Base-by-base conservation (phyloP, 108 stramenopile species). In the Schizochytrium sp. region DNA sequence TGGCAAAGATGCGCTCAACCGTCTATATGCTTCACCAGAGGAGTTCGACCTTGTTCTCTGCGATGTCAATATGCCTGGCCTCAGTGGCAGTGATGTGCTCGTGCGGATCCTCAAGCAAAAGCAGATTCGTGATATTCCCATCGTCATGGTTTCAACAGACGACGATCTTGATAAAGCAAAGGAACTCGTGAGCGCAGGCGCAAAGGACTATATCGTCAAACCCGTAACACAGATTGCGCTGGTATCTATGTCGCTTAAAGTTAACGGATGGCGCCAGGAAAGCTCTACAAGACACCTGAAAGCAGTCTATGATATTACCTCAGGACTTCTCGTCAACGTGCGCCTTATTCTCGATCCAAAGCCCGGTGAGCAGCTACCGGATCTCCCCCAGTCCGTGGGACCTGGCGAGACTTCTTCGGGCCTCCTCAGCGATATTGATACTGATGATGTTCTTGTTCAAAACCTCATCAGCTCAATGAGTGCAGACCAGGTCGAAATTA, bases 181-280 rank as follows among this genome's bases (percentile, higher is more conserved):
- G 76, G 76, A 83, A 28, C 76, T 83, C 15, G 76, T 83, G 50
- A 49, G 53, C 47, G 76, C 76, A 56, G 76, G 76, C 28, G 76
- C 76, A 10, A 83, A 83, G 53, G 76, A 83, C 76, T 83, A 83
- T 53, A 83, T 83, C 47, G 76, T 83, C 50, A 83, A 83, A 40
- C 76, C 76, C 8, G 76, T 83, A n/a, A 49, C 50, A 38, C 76
- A 83, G 47, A 55, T 83, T 38, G 47, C 76, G 38, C 76, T 83
- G 38, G 76, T 83, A 8, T 55, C 50, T 40, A 49, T 83, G 47
- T 83, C 76, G 5, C 53, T 83, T 28, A 83, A 83, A 42, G 76
- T 83, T 53, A 49, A 55, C 76, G 76, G 76, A 83, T 83, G 76
- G 76, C 76, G 53, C 2, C 76, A 40, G 28, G 76, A 55, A 53